Base-by-base conservation (phyloP, 2,329 filamentous ascomycete genomes). In the Aspergillus fumigatiaffinis region DNA sequence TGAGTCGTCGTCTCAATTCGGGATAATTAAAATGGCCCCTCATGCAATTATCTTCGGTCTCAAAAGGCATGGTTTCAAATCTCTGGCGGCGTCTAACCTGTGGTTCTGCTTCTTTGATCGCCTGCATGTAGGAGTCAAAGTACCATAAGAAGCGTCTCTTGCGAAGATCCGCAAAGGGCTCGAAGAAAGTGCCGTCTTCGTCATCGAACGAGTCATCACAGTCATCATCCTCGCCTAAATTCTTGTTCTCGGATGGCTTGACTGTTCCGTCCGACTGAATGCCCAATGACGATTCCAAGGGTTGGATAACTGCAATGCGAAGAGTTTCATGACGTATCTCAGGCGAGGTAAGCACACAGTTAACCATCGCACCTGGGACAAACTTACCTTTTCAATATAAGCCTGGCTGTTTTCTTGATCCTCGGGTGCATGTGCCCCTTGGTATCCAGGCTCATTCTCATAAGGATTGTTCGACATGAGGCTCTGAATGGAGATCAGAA, bases 141-240 rank as follows among this genome's bases (percentile, higher is more conserved):
- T 97, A 97, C 94, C 94, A 97, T 14, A 97, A 79, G 70, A 97
- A 97, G 1, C 92, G 86, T 41, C 89, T 87, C 75, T 97, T 97
- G 80, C 89, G 90, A 4, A 96, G 80, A 68, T 97, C 93, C 63
- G 87, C 88, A 77, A 97, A 97, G 0, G 92, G 91, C 63, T 96
- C 89, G 72, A 91, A 96, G 0, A 84, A 81, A 1, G 84, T 74
- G 0, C 74, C 71, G 44, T 88, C 85, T 14, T 84, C 74, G 9
- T 61, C 71, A n/a, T 49, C 49, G 14, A 59, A 54, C 7, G 44
- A 50, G 29, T 73, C 62, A 38, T 70, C 71, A 28, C 66, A 57
- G 58, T 75, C 79, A 21, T 71, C 71, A 20, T 72, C 65, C 38
- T 81, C 77, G 14, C 50, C 54, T 48, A 61, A 6, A 17, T 38